These are phyloP conservation scores for Aspergillus panamensis DNA, from an alignment of 495 filamentous ascomycete genomes.

Conservation along the genomic window DNA sequence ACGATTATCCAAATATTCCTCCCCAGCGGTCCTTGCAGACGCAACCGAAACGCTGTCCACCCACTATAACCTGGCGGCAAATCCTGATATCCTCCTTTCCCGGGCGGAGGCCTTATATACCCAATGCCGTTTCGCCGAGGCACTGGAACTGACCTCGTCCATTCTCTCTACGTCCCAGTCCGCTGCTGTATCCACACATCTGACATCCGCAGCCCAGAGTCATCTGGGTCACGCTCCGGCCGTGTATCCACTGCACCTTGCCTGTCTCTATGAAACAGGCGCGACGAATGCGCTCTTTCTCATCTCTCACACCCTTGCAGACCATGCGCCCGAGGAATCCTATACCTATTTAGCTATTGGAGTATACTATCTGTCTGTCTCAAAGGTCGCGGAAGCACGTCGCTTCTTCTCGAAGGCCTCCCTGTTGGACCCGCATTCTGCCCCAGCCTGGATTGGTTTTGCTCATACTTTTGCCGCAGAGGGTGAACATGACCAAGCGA, in stretches of 20 bases:
- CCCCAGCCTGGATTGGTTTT: slow-evolving; percentile 98
- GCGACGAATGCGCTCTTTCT: slow-evolving; percentile 87
- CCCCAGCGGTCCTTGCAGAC: slow-evolving; percentile 75
- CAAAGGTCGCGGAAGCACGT: slow-evolving; percentile 87
- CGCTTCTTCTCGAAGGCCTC: slow-evolving; percentile 96
- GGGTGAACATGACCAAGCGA: slow-evolving; percentile 97
- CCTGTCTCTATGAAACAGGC: slow-evolving; percentile 83
- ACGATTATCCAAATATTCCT: slow-evolving; percentile 91
- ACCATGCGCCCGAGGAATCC: slow-evolving; percentile 85
- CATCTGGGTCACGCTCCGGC: slow-evolving; percentile 82
- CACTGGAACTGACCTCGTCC: slow-evolving; percentile 75
- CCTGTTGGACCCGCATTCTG: slow-evolving; percentile 96
- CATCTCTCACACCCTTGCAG: slow-evolving; percentile 89
- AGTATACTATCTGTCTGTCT: slow-evolving; percentile 87
- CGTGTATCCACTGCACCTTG: slow-evolving; percentile 86
- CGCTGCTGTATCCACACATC: slow-evolving; percentile 21
- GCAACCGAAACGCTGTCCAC: slow-evolving; percentile 88
- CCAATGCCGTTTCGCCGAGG: slow-evolving; percentile 87
- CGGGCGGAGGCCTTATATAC: slow-evolving; percentile 90
- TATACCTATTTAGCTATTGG: slow-evolving; percentile 92
- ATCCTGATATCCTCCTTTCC: slow-evolving; percentile 91
- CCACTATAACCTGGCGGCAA: slow-evolving; percentile 83
- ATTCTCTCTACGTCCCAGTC: slow-evolving; percentile 60
- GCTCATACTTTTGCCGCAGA: slow-evolving; percentile 99
- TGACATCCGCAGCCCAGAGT: slow-evolving; percentile 37